Base-by-base conservation (phyloP, 2,329 filamentous ascomycete species). In the Fusarium virguliforme region DNA sequence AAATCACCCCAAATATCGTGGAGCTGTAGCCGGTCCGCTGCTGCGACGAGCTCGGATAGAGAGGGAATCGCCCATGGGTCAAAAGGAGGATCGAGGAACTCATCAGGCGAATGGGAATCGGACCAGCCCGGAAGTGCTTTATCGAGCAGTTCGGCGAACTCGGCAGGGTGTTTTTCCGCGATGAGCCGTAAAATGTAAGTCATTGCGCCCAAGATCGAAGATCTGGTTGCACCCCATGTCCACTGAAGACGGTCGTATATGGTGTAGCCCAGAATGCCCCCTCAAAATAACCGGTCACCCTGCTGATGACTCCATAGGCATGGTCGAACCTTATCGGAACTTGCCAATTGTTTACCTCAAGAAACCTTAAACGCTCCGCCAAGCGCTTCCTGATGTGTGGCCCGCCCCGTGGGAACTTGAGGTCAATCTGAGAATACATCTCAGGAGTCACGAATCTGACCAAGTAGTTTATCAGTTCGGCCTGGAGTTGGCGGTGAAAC, bases 51-150 rank as follows among this genome's bases (percentile, higher is more conserved):
- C 1, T 43, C 2, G 3, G 15, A n/a, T 3, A 56, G 50, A 0
- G 51, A 53, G 0, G 63, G 63, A 2, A 65, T 58, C 0, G 43
- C 63, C 63, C 60, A 65, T 6, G 22, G 37, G 5, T 63, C 41
- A 9, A 65, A 65, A 0, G 2, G 2, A 9, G 57, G 7, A 1
- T 65, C 6, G 1, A 67, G 57, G n/a, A 67, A 50, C 4, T 67
- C 40, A 3, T 37, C 13, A 1, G n/a, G 8, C 0, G 54, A 60
- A 1, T 43, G 15, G 0, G 32, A 41, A 1, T 18, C 10, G 1
- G 9, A 1, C 61, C 46, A 65, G 1, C 22, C 55, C 1, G 62
- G 41, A 4, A 57, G 7, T 0, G 13, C 12, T 13, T 51, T 4
- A 8, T 67, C 1, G 1, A 66, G 13, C 0, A 30, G 18, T 6